These are phyloP conservation scores for Daucus carota DNA, from an alignment of 129 eudicot genomes.

Conservation along the genomic window DNA sequence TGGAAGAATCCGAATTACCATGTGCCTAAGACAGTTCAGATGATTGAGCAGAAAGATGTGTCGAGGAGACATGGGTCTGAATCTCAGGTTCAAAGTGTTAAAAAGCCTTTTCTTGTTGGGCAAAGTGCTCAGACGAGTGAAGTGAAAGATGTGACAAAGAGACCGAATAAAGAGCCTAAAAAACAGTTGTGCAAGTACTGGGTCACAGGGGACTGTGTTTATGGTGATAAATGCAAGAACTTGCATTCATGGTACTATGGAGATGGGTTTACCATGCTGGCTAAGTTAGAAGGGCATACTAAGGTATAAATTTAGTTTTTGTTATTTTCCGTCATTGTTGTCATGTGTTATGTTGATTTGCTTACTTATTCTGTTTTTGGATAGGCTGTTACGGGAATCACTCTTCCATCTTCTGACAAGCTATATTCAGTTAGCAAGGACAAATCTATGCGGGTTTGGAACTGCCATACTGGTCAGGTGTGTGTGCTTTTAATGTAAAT, in stretches of 20 bases:
- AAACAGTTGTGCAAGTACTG: slow-evolving; percentile 34
- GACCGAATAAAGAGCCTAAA: neutral
- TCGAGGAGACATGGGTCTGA: neutral
- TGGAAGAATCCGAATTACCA: slow-evolving; percentile 6
- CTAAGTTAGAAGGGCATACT: slow-evolving; percentile 51
- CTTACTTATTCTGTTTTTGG: neutral
- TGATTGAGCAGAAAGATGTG: neutral
- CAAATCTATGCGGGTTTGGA: slow-evolving; percentile 49
- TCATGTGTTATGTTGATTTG: neutral
- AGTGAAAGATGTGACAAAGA: neutral
- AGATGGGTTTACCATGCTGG: slow-evolving; percentile 45
- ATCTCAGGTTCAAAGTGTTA: slow-evolving; percentile 7
- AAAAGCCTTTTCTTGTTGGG: neutral
- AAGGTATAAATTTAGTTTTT: slow-evolving; percentile 18
- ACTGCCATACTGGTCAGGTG: slow-evolving; percentile 72
- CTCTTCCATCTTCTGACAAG: slow-evolving; percentile 42
- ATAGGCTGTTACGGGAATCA: slow-evolving; percentile 58
- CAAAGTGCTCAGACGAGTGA: neutral
- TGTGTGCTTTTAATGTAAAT: neutral
- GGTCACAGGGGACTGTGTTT: slow-evolving; percentile 32
- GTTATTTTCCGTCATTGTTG: neutral
- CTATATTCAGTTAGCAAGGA: slow-evolving; percentile 55
- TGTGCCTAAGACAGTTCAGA: neutral
- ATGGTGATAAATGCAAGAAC: slow-evolving; percentile 36
- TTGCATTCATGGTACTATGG: slow-evolving; percentile 47